phyloP scores from a whole-genome alignment of 495 filamentous ascomycete species.

The Cladorrhinum samala region DNA sequence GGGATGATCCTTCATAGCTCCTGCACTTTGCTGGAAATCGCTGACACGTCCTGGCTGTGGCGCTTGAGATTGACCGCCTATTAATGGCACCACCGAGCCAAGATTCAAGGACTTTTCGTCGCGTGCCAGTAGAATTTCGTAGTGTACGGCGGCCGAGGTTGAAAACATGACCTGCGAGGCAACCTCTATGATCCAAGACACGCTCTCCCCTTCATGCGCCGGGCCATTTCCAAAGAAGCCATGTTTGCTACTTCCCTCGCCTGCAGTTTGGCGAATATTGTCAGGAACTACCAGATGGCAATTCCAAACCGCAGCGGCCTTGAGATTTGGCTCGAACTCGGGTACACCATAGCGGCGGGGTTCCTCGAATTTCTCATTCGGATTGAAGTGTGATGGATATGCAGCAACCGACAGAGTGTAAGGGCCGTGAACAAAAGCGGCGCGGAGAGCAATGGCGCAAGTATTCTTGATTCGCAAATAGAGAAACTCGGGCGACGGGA shows the following conservation, averaged over 20 bases:
- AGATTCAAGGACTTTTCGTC: conserved; percentile 75
- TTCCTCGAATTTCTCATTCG: conserved; percentile 63
- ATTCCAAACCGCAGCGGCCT: conserved; percentile 82
- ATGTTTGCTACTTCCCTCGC: conserved; percentile 25
- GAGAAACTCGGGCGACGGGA: conserved; percentile 71
- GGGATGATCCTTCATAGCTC: conserved; percentile 36
- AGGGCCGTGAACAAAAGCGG: conserved; percentile 92
- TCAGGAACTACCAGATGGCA: conserved; percentile 71
- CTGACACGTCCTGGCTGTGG: conserved; percentile 60
- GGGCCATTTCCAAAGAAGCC: conserved; percentile 32
- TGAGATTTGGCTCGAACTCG: conserved; percentile 92
- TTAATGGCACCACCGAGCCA: conserved; percentile 48
- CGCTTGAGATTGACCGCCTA: conserved; percentile 36
- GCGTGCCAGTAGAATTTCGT: conserved; percentile 76
- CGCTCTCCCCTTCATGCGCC: conserved; percentile 41
- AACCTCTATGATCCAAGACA: conserved; percentile 89
- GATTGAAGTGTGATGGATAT: conserved; percentile 72
- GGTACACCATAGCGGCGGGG: conserved; percentile 60
- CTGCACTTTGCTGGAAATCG: conserved; percentile 57
- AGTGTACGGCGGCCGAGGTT: conserved; percentile 77
- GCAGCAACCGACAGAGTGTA: conserved; percentile 85
- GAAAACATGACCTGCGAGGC: conserved; percentile 91
- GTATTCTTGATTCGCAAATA: conserved; percentile 86
- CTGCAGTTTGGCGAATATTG: conserved; percentile 47
- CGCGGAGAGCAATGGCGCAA: conserved; percentile 82